Evolutionary conservation across 2,329 filamentous ascomycete species (phyloP).

Genomic region (Fusarium nematophilum): DNA sequence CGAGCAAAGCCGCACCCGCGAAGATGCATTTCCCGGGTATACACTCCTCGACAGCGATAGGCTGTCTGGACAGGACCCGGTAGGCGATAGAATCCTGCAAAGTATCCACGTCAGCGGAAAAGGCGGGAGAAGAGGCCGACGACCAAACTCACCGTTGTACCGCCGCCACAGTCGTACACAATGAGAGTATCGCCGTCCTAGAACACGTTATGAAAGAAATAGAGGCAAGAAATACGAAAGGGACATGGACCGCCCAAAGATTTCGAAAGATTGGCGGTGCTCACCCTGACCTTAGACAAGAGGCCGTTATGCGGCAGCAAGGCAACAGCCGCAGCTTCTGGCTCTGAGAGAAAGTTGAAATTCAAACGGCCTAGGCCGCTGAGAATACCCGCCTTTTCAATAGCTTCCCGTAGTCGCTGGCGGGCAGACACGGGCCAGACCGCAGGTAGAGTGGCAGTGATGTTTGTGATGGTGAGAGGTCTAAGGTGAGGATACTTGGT

Average conservation of each 20-base stretch:
- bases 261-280: too few relatives aligned
- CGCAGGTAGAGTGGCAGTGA: not conserved
- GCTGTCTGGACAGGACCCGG: not conserved
- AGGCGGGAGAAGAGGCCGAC: not conserved
- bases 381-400: not conserved
- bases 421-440: not conserved
- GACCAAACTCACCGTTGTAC: not conserved
- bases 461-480: too few relatives aligned
- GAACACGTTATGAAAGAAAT: too few relatives aligned
- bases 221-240: too few relatives aligned
- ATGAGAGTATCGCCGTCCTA: not conserved
- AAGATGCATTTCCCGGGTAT: not conserved
- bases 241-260: too few relatives aligned
- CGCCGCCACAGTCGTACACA: not conserved
- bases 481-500: not conserved
- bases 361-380: not conserved
- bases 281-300: too few relatives aligned
- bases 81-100: not conserved
- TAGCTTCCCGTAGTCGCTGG: not conserved
- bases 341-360: not conserved
- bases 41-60: not conserved
- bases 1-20: not conserved
- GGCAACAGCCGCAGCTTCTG: not conserved
- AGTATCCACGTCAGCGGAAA: not conserved
- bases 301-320: too few relatives aligned